phyloP scores from a whole-genome alignment of 495 filamentous ascomycete species.

The Podospora bellae-mahoneyi region DNA sequence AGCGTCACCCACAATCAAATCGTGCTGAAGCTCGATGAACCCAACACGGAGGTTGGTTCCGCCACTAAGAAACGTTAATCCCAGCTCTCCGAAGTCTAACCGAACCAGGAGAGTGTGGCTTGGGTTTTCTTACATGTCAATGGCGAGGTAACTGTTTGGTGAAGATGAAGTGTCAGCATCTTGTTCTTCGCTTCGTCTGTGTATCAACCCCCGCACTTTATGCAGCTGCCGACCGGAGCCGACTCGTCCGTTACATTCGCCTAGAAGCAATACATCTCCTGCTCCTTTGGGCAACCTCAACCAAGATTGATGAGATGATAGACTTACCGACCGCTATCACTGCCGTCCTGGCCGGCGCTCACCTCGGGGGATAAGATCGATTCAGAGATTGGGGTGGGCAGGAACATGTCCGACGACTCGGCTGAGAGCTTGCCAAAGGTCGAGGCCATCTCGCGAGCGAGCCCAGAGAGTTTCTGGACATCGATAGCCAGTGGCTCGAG shows the following conservation, averaged over 20 bases:
- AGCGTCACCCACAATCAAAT: conserved; percentile 17
- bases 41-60: conserved; percentile 78
- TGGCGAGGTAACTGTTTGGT: conserved; percentile 59
- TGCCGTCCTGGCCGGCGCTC: conserved; percentile 49
- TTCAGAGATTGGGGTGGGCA: conserved; percentile 74
- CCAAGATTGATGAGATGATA: neutral
- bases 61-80: conserved; percentile 42
- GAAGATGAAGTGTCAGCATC: conserved; percentile 13
- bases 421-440: conserved; percentile 63
- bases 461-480: conserved; percentile 47
- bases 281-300: neutral
- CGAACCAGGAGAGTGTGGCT: conserved; percentile 10
- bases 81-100: neutral
- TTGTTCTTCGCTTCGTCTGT: neutral
- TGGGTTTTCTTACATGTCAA: conserved; percentile 59
- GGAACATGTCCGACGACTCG: conserved; percentile 66
- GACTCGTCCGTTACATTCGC: conserved; percentile 4
- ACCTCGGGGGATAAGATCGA: conserved; percentile 52
- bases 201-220: conserved; percentile 1
- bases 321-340: conserved; percentile 59
- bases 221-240: neutral
- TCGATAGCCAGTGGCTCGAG: conserved; percentile 45
- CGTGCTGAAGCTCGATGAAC: conserved; percentile 66
- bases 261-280: too few species aligned
- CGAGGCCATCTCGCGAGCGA: conserved; percentile 59